A percentile compares a stretch with the other conserved stretches of the same genome.
These are phyloP conservation scores for Candida insectalens DNA, from an alignment of 805 yeast genomes.

Conservation along the genomic window DNA sequence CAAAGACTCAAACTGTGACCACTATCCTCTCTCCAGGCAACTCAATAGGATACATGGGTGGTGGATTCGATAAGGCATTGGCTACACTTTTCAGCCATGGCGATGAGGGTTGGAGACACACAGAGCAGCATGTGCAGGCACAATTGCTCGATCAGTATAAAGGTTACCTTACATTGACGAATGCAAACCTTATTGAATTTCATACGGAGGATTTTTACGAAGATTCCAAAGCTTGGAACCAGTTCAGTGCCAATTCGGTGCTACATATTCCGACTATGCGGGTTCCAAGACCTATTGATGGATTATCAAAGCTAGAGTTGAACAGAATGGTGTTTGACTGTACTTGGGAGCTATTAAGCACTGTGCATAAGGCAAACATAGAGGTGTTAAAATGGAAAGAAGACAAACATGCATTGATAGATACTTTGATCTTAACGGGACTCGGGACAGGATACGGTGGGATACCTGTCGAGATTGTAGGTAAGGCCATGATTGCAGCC, in stretches of 20 bases:
- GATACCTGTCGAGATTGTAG: slow-evolving; percentile 22
- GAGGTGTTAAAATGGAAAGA: slow-evolving; percentile 7
- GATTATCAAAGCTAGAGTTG: slow-evolving; percentile 4
- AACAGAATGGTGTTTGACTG: slow-evolving; percentile 25
- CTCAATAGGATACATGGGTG: slow-evolving; percentile 39
- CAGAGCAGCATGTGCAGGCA: slow-evolving; percentile 16
- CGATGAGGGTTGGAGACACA: slow-evolving; percentile 7
- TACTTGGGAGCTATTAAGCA: slow-evolving; percentile 26
- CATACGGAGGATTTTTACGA: slow-evolving; percentile 8
- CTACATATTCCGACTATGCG: slow-evolving; percentile 33
- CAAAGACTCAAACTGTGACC: slow-evolving; percentile 12
- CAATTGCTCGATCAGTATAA: slow-evolving; percentile 8
- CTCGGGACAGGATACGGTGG: slow-evolving; percentile 32
- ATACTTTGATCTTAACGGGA: slow-evolving; percentile 26
- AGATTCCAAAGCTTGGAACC: slow-evolving; percentile 21
- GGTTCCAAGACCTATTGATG: slow-evolving; percentile 19
- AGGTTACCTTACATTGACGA: slow-evolving; percentile 26
- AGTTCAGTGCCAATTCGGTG: slow-evolving; percentile 20
- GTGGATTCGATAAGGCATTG: slow-evolving; percentile 38
- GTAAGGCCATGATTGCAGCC: slow-evolving; percentile 27
- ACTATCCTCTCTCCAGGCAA: slow-evolving; percentile 43
- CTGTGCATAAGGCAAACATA: slow-evolving; percentile 14
- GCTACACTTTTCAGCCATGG: slow-evolving; percentile 18
- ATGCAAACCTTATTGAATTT: slow-evolving; percentile 23
- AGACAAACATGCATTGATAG: slow-evolving; percentile 11